phyloP scores from a whole-genome alignment of 352 stramenopile species.

The Phytophthora sojae region DNA sequence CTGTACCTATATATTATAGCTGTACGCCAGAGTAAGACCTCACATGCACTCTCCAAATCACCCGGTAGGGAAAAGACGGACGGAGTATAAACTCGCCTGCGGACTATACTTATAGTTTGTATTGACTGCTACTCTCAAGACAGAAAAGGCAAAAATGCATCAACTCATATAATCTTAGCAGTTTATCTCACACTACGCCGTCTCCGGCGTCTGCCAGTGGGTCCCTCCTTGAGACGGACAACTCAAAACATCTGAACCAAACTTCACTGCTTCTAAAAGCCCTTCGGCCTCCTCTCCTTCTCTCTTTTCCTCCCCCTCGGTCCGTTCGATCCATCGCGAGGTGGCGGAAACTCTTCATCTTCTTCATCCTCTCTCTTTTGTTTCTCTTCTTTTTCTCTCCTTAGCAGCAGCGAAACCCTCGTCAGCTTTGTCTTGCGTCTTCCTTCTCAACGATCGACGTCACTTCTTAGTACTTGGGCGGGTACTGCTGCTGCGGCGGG shows the following conservation, averaged over 20 bases:
- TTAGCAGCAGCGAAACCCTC: neutral
- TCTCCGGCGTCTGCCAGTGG: neutral
- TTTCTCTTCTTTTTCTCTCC: too few species aligned
- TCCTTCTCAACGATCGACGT: conserved; percentile 9
- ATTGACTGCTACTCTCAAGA: too few species aligned
- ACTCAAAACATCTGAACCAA: conserved; percentile 5
- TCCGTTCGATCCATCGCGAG: conserved; percentile 44
- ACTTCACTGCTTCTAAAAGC: conserved; percentile 20
- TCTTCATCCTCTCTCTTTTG: too few species aligned
- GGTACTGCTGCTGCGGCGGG: conserved; percentile 22
- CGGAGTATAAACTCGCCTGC: too few species aligned
- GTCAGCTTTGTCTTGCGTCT: neutral
- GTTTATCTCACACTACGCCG: neutral
- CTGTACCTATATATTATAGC: too few species aligned
- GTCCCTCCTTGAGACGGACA: neutral
- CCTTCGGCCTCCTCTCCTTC: neutral
- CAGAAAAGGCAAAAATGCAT: neutral
- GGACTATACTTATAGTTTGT: too few species aligned
- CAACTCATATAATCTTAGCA: neutral
- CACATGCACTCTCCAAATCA: too few species aligned
- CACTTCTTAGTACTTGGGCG: conserved; percentile 24
- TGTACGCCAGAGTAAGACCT: too few species aligned
- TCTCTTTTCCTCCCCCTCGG: conserved; percentile 8
- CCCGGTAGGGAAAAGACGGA: too few species aligned
- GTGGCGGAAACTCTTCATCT: too few species aligned